phyloP scores from a whole-genome alignment of 805 yeast species.

The Pichia cephalocereana region DNA sequence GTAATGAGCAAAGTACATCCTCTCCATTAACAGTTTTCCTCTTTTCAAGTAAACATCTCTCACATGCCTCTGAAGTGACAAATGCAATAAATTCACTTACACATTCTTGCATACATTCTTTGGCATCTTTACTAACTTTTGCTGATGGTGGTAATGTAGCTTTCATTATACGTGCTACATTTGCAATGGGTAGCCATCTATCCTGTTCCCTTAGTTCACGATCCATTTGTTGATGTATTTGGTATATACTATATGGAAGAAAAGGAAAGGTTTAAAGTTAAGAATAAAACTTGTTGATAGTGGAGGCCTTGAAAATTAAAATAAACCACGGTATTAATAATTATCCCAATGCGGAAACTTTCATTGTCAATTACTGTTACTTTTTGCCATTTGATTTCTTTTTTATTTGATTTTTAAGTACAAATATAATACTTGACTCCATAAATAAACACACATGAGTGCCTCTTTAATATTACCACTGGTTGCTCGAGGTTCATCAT shows the following conservation, averaged over 20 bases:
- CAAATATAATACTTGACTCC: no score
- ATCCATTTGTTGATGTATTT: slow-evolving; percentile 17
- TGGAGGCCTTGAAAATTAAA: no score
- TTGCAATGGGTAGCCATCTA: slow-evolving; percentile 54
- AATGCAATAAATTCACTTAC: slow-evolving; percentile 61
- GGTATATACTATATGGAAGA: no score
- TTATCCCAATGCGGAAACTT: no score
- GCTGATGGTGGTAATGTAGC: slow-evolving; percentile 63
- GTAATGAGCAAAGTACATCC: slow-evolving; percentile 56
- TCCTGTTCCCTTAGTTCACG: slow-evolving; percentile 52
- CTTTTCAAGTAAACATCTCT: slow-evolving; percentile 54
- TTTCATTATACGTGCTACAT: slow-evolving; percentile 71
- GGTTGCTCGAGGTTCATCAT: neutral
- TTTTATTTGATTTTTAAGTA: no score
- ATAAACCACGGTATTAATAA: no score
- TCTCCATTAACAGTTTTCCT: slow-evolving; percentile 66
- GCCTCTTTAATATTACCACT: neutral
- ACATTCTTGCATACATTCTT: slow-evolving; percentile 65
- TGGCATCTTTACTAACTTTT: slow-evolving; percentile 70
- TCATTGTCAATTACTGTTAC: no score
- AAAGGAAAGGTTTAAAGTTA: no score
- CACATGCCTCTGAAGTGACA: slow-evolving; percentile 58
- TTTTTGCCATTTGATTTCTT: no score
- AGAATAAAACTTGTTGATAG: no score
- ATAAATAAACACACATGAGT: neutral